Evolutionary conservation across 306 rosid genomes (phyloP).

Genomic region (Glycine latifolia): DNA sequence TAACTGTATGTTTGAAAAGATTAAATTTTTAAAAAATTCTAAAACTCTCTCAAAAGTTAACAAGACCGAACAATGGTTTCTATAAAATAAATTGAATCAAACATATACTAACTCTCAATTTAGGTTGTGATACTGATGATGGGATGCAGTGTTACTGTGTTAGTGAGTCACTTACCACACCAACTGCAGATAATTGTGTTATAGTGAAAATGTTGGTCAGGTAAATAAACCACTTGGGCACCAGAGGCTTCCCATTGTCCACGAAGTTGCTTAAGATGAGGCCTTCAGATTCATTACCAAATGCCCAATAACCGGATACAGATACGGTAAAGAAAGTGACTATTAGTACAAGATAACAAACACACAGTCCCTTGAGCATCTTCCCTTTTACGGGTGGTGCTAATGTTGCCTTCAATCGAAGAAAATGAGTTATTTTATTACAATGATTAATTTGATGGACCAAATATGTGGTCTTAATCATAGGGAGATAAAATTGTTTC

Average conservation of each 20-base stretch:
- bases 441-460: too few species aligned
- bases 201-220: slow-evolving; percentile 71
- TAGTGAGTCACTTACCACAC: slow-evolving; percentile 55
- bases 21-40: too few species aligned
- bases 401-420: slow-evolving; percentile 68
- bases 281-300: slow-evolving; percentile 70
- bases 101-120: too few species aligned
- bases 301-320: slow-evolving; percentile 85
- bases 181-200: slow-evolving; percentile 75
- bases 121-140: too few species aligned
- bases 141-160: background rate
- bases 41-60: too few species aligned
- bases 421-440: background rate
- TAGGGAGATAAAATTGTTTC: background rate
- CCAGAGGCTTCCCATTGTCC: slow-evolving; percentile 59
- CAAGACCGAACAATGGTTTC: too few species aligned
- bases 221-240: slow-evolving; percentile 75
- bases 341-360: slow-evolving; percentile 62
- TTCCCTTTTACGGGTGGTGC: slow-evolving; percentile 85
- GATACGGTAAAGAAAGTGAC: slow-evolving; percentile 73
- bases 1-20: too few species aligned
- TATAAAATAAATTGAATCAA: too few species aligned
- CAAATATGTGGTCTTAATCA: too few species aligned
- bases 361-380: slow-evolving; percentile 78
- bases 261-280: slow-evolving; percentile 67